phyloP scores from a whole-genome alignment of 192 early-diverging fungal species.

The Fimicolochytrium jonesii region DNA sequence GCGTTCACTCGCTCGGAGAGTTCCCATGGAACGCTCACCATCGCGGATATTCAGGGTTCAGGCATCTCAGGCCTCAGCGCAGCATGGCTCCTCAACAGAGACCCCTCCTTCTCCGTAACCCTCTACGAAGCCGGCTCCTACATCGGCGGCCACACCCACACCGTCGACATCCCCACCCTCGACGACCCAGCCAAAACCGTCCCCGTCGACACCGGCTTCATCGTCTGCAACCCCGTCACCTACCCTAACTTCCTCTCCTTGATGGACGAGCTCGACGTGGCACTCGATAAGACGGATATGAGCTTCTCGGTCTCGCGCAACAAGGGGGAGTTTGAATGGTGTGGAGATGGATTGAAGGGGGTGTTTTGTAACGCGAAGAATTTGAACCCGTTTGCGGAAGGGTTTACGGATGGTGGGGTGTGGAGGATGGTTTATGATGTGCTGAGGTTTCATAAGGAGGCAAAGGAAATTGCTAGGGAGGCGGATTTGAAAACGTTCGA shows the following conservation, averaged over 20 bases:
- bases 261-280: conserved; percentile 40
- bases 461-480: conserved; percentile 42
- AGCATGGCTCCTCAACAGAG: conserved; percentile 49
- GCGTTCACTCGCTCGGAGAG: neutral
- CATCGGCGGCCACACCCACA: conserved; percentile 63
- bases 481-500: conserved; percentile 44
- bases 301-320: conserved; percentile 59
- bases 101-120: conserved; percentile 37
- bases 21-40: neutral
- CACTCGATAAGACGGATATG: conserved; percentile 48
- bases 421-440: conserved; percentile 55
- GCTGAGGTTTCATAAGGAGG: conserved; percentile 51
- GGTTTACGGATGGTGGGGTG: conserved; percentile 26
- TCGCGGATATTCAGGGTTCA: conserved; percentile 4
- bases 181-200: conserved; percentile 17
- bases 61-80: conserved; percentile 47
- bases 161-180: conserved; percentile 45
- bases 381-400: conserved; percentile 27
- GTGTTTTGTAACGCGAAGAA: conserved; percentile 56
- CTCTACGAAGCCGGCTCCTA: conserved; percentile 49
- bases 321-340: conserved; percentile 60
- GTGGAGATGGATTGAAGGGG: conserved; percentile 47
- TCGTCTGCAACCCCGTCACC: conserved; percentile 60
- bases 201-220: conserved; percentile 66
- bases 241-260: conserved; percentile 60